Conservation (phyloP, 805 yeast species). For the Nakazawaea molendinolei region DNA sequence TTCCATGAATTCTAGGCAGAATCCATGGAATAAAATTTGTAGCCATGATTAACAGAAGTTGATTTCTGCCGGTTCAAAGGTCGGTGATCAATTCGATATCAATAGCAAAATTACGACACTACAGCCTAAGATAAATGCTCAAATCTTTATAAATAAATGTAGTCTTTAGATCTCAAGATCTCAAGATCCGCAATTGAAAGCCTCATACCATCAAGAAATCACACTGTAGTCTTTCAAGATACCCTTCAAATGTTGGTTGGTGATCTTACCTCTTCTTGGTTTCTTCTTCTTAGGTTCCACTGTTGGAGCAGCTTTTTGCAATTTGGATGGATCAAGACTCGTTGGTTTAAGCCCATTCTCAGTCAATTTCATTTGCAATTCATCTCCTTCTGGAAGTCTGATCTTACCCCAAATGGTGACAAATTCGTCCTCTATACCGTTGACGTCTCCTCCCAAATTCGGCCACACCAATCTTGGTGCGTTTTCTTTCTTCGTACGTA, state of each 20-base stretch:
- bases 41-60: too few relatives aligned
- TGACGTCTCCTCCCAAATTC: constrained; percentile 57
- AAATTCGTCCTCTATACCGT: constrained; percentile 73
- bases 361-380: constrained; percentile 68
- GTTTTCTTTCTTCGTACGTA: constrained; percentile 88
- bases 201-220: neutral
- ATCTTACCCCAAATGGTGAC: constrained; percentile 74
- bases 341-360: constrained; percentile 93
- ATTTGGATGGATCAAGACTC: constrained; percentile 93
- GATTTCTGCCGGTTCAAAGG: too few relatives aligned
- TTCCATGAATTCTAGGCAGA: too few relatives aligned
- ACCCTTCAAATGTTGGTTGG: constrained; percentile 96
- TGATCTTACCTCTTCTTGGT: constrained; percentile 87
- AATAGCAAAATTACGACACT: too few relatives aligned
- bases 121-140: too few relatives aligned
- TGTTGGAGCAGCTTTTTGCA: constrained; percentile 49
- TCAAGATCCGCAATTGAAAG: neutral
- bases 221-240: constrained; percentile 73
- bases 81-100: too few relatives aligned
- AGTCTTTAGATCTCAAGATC: too few relatives aligned
- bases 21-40: too few relatives aligned
- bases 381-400: constrained; percentile 75
- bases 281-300: constrained; percentile 73
- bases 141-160: too few relatives aligned
- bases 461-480: constrained; percentile 93